Conservation (phyloP, 2,329 filamentous ascomycete species). For the Xylariaceae sp. region DNA sequence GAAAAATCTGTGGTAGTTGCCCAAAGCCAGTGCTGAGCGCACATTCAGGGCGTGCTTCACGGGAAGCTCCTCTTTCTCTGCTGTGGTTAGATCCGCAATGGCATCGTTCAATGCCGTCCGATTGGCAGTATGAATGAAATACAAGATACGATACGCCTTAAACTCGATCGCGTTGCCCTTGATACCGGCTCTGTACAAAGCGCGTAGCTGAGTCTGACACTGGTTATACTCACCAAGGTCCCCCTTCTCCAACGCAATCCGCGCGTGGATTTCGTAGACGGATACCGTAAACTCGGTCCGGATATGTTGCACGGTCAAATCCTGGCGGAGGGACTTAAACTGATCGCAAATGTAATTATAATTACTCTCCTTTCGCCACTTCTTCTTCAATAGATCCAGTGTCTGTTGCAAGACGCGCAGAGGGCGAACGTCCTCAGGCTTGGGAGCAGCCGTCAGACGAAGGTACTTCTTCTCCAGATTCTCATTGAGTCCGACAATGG, state of each 20-base stretch:
- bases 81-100: conserved; percentile 94
- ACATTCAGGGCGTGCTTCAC: conserved; percentile 91
- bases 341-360: conserved; percentile 98
- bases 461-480: conserved; percentile 90
- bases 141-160: conserved; percentile 98
- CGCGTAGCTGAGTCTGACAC: conserved; percentile 96
- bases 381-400: conserved; percentile 82
- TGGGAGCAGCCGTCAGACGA: conserved; percentile 83
- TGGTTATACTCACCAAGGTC: conserved; percentile 99
- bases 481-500: conserved; percentile 80
- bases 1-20: conserved; percentile 98
- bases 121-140: conserved; percentile 99
- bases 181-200: conserved; percentile 79
- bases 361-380: conserved; percentile 90
- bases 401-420: conserved; percentile 74
- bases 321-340: conserved; percentile 97
- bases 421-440: conserved; percentile 83
- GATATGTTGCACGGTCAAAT: conserved; percentile 95
- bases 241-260: conserved; percentile 95
- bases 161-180: conserved; percentile 92
- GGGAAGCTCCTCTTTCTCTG: conserved; percentile 81
- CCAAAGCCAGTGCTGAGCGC: conserved; percentile 82
- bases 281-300: conserved; percentile 93
- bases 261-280: conserved; percentile 95
- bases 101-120: conserved; percentile 97